These are phyloP conservation scores for Graphium sp. DNA, from an alignment of 2,329 filamentous ascomycete genomes.

Conservation along the genomic window DNA sequence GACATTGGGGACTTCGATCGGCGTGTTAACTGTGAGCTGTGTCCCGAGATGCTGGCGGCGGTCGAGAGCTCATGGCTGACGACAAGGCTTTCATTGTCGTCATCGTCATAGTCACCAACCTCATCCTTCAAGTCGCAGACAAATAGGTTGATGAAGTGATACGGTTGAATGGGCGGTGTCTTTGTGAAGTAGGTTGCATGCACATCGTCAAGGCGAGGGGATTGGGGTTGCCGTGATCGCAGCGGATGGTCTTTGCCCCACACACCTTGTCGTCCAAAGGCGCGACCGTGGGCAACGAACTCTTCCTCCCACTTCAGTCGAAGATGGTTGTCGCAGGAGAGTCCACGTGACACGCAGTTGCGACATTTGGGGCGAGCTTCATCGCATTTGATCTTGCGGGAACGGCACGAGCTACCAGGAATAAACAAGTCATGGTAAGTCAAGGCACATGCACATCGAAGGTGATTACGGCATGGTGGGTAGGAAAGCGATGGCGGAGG, in stretches of 20 bases:
- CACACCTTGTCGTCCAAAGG: conserved; percentile 4
- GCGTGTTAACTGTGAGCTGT: background rate
- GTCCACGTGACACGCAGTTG: conserved; percentile 3
- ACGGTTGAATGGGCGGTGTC: background rate
- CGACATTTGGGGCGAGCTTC: conserved; percentile 3
- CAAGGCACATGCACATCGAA: background rate
- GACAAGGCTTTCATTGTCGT: background rate
- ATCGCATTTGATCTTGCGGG: conserved; percentile 6
- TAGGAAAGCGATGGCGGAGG: no score
- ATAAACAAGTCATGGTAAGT: background rate
- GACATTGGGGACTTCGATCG: no score
- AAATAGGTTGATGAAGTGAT: conserved; percentile 4
- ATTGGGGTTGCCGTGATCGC: background rate
- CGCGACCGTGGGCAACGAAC: conserved; percentile 3
- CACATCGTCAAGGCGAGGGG: background rate
- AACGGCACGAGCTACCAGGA: conserved; percentile 6
- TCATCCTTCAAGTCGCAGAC: background rate
- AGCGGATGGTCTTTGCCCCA: conserved; percentile 3
- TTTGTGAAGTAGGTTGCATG: background rate
- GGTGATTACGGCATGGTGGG: no score
- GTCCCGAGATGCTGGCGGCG: background rate
- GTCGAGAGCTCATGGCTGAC: background rate
- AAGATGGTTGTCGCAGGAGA: conserved; percentile 2
- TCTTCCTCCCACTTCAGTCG: conserved; percentile 5
- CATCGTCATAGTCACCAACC: background rate